phyloP scores from a whole-genome alignment of 2,329 filamentous ascomycete species.

The Calonectria multiphialidica region DNA sequence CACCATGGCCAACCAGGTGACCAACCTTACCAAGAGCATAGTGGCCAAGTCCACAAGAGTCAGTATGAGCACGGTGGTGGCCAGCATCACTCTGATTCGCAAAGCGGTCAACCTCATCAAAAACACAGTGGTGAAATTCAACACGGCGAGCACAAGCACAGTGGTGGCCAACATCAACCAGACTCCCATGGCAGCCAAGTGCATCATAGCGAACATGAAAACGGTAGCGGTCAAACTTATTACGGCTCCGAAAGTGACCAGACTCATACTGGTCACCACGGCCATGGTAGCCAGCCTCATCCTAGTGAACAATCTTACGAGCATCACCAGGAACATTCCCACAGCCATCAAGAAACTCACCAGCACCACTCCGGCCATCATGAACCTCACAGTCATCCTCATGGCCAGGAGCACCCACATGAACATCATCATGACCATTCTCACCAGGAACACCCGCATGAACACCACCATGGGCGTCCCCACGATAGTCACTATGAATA shows the following conservation, averaged over 20 bases:
- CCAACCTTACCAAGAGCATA: not conserved
- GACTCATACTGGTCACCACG: not conserved
- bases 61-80: not conserved
- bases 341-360: not conserved
- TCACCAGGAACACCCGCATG: not conserved
- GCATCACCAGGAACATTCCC: not conserved
- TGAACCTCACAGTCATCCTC: not conserved
- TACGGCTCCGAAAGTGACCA: not conserved
- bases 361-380: not conserved
- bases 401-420: slow-evolving; percentile 2
- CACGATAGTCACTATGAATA: slow-evolving; percentile 6
- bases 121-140: not conserved
- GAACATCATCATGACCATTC: not conserved
- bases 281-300: not conserved
- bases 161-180: not conserved
- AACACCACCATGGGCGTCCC: not conserved
- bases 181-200: not conserved
- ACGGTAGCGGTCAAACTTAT: not conserved
- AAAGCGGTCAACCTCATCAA: not conserved
- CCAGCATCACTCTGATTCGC: not conserved
- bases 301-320: not conserved
- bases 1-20: too few species aligned
- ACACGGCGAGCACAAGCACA: not conserved
- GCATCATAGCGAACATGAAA: not conserved
- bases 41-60: not conserved